Percentiles rank a stretch among this genome's conserved stretches.
Conservation (phyloP, 2,329 filamentous ascomycete genomes). For the Scedosporium apiospermum region DNA sequence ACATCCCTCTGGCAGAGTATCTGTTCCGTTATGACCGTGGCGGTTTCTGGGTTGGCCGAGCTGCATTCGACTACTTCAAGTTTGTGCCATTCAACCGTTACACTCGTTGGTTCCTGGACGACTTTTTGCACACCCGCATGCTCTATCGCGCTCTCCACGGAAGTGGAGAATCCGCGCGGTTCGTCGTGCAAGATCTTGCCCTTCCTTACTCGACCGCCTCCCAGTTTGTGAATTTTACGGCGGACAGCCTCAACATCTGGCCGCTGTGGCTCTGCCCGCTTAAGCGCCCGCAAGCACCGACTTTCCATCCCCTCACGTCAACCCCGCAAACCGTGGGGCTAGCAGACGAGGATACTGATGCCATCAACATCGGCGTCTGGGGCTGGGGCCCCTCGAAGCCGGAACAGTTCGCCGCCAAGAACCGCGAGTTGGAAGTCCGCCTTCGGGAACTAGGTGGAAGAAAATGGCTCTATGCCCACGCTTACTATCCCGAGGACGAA, state of each 20-base stretch:
- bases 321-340: conserved; percentile 16
- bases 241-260: conserved; percentile 43
- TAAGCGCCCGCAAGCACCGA: conserved; percentile 35
- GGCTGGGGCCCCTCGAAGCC: conserved; percentile 56
- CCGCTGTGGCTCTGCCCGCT: conserved; percentile 52
- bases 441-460: conserved; percentile 61
- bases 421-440: conserved; percentile 62
- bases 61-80: conserved; percentile 58
- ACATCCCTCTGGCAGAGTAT: conserved; percentile 61
- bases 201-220: conserved; percentile 43
- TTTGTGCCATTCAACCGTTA: conserved; percentile 54
- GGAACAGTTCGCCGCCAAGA: conserved; percentile 55
- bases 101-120: conserved; percentile 60
- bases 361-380: conserved; percentile 67
- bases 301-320: conserved; percentile 44
- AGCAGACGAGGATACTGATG: conserved; percentile 14
- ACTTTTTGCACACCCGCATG: conserved; percentile 66
- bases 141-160: conserved; percentile 63
- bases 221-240: conserved; percentile 46
- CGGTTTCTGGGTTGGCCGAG: conserved; percentile 62
- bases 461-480: conserved; percentile 84
- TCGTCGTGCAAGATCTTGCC: conserved; percentile 60
- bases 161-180: conserved; percentile 53
- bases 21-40: conserved; percentile 70
- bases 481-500: conserved; percentile 66